Conservation (phyloP, 73 alveolate species). For the Breviolum minutum region DNA sequence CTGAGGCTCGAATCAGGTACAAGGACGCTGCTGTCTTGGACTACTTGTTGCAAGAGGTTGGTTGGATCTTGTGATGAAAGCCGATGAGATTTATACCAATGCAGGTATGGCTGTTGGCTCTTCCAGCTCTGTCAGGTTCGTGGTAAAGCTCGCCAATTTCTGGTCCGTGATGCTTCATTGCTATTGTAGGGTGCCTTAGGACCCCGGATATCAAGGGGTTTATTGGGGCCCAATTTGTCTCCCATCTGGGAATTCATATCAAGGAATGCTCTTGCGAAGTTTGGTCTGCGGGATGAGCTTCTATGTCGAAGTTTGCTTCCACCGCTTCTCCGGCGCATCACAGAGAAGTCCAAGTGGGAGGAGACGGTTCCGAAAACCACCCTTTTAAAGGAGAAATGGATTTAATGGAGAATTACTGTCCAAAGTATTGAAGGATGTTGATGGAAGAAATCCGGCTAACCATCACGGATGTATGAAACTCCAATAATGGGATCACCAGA, state of each 20-base stretch:
- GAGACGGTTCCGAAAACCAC: not conserved
- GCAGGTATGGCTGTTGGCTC: not conserved
- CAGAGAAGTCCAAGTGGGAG: constrained; percentile 86
- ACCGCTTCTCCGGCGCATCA: constrained; percentile 78
- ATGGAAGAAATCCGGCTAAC: not conserved
- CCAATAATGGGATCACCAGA: too few species aligned
- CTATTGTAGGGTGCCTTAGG: constrained; percentile 14
- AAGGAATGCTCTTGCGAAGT: constrained; percentile 82
- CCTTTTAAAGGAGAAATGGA: too few species aligned
- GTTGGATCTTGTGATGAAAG: not conserved
- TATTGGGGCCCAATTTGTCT: not conserved
- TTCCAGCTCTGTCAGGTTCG: constrained; percentile 26
- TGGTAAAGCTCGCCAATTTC: constrained; percentile 52
- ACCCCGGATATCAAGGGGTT: too few species aligned
- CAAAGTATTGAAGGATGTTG: not conserved
- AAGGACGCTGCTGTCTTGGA: constrained; percentile 76
- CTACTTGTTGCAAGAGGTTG: constrained; percentile 84
- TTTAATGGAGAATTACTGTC: not conserved
- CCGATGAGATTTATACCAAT: not conserved
- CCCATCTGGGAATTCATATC: not conserved
- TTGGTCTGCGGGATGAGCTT: constrained; percentile 82
- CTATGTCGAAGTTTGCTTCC: constrained; percentile 71
- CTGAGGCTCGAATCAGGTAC: constrained; percentile 78
- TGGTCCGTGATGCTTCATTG: constrained; percentile 57
- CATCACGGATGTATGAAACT: too few species aligned